Base-by-base conservation (phyloP, 1,284 basidiomycete species). In the Trichosporon ovoides region DNA sequence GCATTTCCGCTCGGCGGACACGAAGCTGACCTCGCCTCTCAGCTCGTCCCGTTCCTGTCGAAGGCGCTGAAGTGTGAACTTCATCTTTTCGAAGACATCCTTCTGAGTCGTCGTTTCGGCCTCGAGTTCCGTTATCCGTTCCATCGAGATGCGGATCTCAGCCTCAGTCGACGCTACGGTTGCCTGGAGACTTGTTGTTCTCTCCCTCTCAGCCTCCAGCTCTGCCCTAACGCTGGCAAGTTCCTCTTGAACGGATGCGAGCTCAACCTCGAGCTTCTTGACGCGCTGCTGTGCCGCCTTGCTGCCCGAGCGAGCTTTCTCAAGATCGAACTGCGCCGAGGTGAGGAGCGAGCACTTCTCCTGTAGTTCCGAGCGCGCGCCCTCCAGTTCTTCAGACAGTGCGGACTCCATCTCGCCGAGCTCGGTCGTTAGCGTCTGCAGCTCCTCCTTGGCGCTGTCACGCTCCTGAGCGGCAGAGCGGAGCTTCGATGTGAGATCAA, bases 161-260 rank as follows among this genome's bases (percentile, higher is more conserved):
- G 22, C 24, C 37, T 51, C 16, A 2, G 38, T 49, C 7, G 38
- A 38, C 2, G 37, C 19, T 5, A 58, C 31, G 7, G 38, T 38
- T 11, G 50, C 57, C 18, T 37, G 35, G 4, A 50, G 46, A 2
- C 10, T n/a, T 1, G 40, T 12, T 28, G 50, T 31, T 20, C 36
- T 19, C 7, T 11, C 49, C 34, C 24, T 22, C 43, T 48, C 22
- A 31, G 13, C 43, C 43, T 48, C 22, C 4, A 48, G 43, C 22
- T 48, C 43, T 13, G 43, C 12, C 16, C 43, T 22, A 16, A 31
- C 16, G 68, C 49, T 6, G 64, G 57, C 24, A 63, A 69, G 28
- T 53, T 59, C 11, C 40, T 63, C 65, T 49, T 62, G 60, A 43
- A 55, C 58, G 33, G 69, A 65, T 20, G 24, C 28, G 7, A 68